These are phyloP conservation scores for Trichosphaerium sp. DNA, from an alignment of 78 protist genomes.

Conservation along the genomic window DNA sequence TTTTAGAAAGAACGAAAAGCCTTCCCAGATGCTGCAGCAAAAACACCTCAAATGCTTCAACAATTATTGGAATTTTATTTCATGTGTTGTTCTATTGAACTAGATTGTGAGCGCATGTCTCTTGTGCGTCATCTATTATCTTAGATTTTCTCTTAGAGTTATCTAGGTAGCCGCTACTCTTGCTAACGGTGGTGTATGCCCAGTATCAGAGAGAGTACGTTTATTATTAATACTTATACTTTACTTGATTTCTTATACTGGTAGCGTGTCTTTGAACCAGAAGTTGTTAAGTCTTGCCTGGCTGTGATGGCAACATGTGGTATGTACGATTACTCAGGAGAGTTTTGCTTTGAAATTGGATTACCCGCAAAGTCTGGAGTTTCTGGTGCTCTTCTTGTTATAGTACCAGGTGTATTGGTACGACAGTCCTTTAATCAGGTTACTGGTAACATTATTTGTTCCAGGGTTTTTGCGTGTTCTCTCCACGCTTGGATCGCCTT, in stretches of 20 bases:
- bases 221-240: no score
- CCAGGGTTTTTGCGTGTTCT: slow-evolving; percentile 15
- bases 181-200: slow-evolving; percentile 52
- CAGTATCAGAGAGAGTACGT: slow-evolving; percentile 20
- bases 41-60: background rate
- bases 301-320: slow-evolving; percentile 32
- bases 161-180: slow-evolving; percentile 53
- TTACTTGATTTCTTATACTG: no score
- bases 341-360: slow-evolving; percentile 34
- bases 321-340: slow-evolving; percentile 59
- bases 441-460: no score
- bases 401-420: background rate
- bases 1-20: background rate
- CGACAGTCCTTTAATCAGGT: slow-evolving; percentile 2
- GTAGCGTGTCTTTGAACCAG: no score
- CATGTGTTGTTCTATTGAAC: slow-evolving; percentile 21
- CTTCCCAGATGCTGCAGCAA: background rate
- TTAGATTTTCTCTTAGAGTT: no score
- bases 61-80: slow-evolving; percentile 40
- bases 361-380: slow-evolving; percentile 55
- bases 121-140: no score
- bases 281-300: slow-evolving; percentile 1
- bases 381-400: slow-evolving; percentile 6
- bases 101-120: background rate
- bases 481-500: slow-evolving; percentile 29